phyloP scores from a whole-genome alignment of 2,329 filamentous ascomycete species.

The Venturia asperata region DNA sequence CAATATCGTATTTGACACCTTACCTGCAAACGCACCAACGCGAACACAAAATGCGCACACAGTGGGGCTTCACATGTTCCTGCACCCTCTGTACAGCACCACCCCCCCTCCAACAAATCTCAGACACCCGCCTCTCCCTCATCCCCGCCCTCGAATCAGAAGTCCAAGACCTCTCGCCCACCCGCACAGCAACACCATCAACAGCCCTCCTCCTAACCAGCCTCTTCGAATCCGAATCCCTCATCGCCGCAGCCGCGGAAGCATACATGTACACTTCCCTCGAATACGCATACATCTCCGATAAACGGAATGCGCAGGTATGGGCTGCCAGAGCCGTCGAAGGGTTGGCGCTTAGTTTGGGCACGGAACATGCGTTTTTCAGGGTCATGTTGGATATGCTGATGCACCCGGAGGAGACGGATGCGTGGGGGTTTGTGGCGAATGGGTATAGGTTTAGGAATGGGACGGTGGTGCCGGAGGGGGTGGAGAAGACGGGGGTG shows the following conservation, averaged over 20 bases:
- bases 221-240: slow-evolving; percentile 34
- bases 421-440: slow-evolving; percentile 15
- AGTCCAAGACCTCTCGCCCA: slow-evolving; percentile 32
- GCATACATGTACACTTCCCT: slow-evolving; percentile 34
- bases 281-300: slow-evolving; percentile 36
- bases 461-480: not conserved
- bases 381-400: slow-evolving; percentile 11
- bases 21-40: slow-evolving; percentile 29
- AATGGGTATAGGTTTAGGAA: slow-evolving; percentile 9
- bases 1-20: slow-evolving; percentile 29
- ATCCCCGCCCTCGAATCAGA: slow-evolving; percentile 30
- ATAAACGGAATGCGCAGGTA: slow-evolving; percentile 28
- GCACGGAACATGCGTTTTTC: slow-evolving; percentile 12
- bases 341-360: slow-evolving; percentile 11
- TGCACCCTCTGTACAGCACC: slow-evolving; percentile 32
- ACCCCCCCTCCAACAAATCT: slow-evolving; percentile 26
- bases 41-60: slow-evolving; percentile 27
- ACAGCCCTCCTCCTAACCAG: slow-evolving; percentile 35
- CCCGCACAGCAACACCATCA: slow-evolving; percentile 22
- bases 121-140: slow-evolving; percentile 31
- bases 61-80: slow-evolving; percentile 37
- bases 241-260: slow-evolving; percentile 29
- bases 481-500: not conserved
- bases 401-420: not conserved
- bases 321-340: slow-evolving; percentile 26